Evolutionary conservation across 371 early-diverging fungal genomes (phyloP).

Genomic region (Quaeritorhiza haematococci): DNA sequence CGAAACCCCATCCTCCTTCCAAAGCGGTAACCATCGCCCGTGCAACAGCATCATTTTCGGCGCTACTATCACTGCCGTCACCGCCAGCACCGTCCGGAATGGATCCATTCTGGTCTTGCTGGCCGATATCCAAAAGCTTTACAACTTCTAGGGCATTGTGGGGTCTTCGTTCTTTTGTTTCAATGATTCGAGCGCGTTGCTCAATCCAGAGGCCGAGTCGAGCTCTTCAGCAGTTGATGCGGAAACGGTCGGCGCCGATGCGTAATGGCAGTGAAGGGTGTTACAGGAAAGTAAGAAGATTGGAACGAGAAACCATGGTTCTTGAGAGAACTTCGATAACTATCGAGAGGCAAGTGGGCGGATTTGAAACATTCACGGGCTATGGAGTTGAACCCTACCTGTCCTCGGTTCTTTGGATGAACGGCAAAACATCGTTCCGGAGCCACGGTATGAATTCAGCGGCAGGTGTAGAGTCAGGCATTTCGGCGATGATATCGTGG

Average conservation of each 20-base stretch:
- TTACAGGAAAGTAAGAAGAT: too few relatives aligned
- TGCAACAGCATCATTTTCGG: too few relatives aligned
- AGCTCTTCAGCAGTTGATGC: too few relatives aligned
- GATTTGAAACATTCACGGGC: not conserved
- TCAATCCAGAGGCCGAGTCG: too few relatives aligned
- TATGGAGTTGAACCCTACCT: slow-evolving; percentile 17
- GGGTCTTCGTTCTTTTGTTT: slow-evolving; percentile 22
- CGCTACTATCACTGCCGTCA: too few relatives aligned
- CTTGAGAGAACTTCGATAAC: too few relatives aligned
- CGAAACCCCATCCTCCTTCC: not conserved
- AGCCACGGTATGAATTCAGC: slow-evolving; percentile 36
- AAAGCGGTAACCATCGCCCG: not conserved
- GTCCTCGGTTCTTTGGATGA: slow-evolving; percentile 9
- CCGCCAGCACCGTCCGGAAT: not conserved
- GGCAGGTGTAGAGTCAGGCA: slow-evolving; percentile 21
- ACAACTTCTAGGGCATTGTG: slow-evolving; percentile 34
- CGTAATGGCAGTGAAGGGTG: too few relatives aligned
- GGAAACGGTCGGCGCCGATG: too few relatives aligned
- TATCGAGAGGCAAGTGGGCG: too few relatives aligned
- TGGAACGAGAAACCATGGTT: too few relatives aligned
- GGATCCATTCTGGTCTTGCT: slow-evolving; percentile 3
- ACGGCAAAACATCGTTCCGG: slow-evolving; percentile 36
- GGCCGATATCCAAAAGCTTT: slow-evolving; percentile 8
- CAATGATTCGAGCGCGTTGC: slow-evolving; percentile 37
- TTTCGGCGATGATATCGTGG: slow-evolving; percentile 26